Base-by-base conservation (phyloP, 2,329 filamentous ascomycete species). In the Cordyceps javanica region DNA sequence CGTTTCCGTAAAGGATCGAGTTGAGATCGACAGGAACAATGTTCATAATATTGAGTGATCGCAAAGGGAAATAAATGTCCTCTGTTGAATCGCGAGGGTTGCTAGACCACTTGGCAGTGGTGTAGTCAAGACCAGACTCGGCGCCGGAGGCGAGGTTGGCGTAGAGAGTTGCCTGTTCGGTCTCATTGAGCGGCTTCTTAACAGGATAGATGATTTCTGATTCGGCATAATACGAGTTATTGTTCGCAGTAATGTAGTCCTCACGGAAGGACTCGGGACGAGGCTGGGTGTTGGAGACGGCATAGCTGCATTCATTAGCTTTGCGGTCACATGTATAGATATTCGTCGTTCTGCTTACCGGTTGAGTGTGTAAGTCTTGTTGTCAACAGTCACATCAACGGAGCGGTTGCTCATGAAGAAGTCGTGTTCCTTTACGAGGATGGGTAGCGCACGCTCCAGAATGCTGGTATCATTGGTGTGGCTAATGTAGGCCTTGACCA, bases 261-360 rank as follows among this genome's bases (percentile, higher is more conserved):
- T 88, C 85, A 25, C 78, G 75, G 69, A 81, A 89, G 0, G 83
- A 87, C 68, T 89, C 86, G 2, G 86, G 86, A 2, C 86, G 79
- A 2, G 86, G 86, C 63, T 86, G 80, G 2, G 79, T 87, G 68
- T 88, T 88, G 13, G 72, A 68, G 7, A 88, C 86, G 2, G 76
- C 76, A 64, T 88, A 84, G 42, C 80, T 75, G 53, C 45, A 16
- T 63, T 53, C 25, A 23, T 55, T 46, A 55, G 52, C 36, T 19
- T 30, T 36, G 32, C 28, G 19, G 45, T 34, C 26, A 42, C 23
- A n/a, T n/a, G n/a, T 16, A 34, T n/a, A 8, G 2, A 11, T 13
- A 23, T 28, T 14, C n/a, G n/a, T n/a, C 36, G 4, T 13, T 42
- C 5, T 9, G 64, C 77, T 62, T 63, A 86, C 75, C 76, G 77